Percentiles rank a stretch among this genome's conserved stretches.
Evolutionary conservation across 2,329 filamentous ascomycete genomes (phyloP).

Genomic region (Diplodia seriata): DNA sequence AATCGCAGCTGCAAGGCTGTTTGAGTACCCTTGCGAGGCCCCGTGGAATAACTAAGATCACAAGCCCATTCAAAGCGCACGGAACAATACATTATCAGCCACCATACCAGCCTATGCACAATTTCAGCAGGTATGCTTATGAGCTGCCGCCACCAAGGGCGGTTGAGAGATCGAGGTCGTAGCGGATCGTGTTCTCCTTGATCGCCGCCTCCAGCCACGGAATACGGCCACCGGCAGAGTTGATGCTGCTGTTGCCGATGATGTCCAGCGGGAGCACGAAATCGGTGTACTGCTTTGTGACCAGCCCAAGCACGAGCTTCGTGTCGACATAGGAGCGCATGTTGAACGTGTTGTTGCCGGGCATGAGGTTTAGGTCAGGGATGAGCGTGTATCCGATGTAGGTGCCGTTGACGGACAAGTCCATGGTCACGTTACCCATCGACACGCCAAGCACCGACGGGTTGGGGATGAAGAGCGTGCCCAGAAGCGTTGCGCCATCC

Average conservation of each 20-base stretch:
- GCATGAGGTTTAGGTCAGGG: conserved; percentile 63
- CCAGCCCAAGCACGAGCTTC: conserved; percentile 54
- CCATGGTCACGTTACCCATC: conserved; percentile 70
- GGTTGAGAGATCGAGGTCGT: conserved; percentile 60
- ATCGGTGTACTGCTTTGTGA: conserved; percentile 59
- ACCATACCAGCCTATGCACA: too few species aligned
- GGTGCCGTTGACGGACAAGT: conserved; percentile 61
- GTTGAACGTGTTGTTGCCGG: conserved; percentile 62
- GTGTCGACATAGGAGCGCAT: conserved; percentile 64
- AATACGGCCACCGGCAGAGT: conserved; percentile 58
- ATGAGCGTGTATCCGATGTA: conserved; percentile 65
- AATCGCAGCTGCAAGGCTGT: too few species aligned
- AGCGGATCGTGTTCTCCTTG: conserved; percentile 57
- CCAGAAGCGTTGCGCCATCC: conserved; percentile 67
- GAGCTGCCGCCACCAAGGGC: conserved; percentile 44
- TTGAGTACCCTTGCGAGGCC: too few species aligned
- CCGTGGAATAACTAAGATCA: too few species aligned
- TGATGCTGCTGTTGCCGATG: conserved; percentile 59
- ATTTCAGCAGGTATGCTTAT: neutral
- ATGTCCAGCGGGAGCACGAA: conserved; percentile 64
- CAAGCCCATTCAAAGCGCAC: too few species aligned
- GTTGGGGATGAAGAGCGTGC: conserved; percentile 67
- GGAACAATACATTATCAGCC: too few species aligned
- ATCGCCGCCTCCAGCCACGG: conserved; percentile 65
- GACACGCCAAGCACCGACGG: conserved; percentile 68